Conservation (phyloP, 169 alveolate species). For the Plasmodium knowlesi region DNA sequence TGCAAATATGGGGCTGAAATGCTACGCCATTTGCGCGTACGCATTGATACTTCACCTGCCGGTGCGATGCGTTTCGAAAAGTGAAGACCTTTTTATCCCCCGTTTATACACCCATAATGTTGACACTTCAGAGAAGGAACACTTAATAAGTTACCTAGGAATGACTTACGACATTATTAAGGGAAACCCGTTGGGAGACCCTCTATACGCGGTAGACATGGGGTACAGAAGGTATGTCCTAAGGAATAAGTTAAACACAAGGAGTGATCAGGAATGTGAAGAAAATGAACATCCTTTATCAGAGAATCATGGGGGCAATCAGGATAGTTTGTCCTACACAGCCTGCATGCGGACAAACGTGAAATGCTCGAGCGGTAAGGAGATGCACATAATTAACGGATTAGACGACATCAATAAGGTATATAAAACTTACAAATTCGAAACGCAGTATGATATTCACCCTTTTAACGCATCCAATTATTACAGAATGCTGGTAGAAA, state of each 20-base stretch:
- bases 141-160: conserved; percentile 82
- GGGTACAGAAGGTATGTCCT: conserved; percentile 85
- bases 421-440: conserved; percentile 22
- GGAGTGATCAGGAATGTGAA: neutral
- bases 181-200: conserved; percentile 90
- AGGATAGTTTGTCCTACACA: neutral
- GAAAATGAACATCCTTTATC: conserved; percentile 69
- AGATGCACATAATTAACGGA: conserved; percentile 14
- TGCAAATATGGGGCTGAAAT: conserved; percentile 17
- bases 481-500: conserved; percentile 81
- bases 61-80: conserved; percentile 19
- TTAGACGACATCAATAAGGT: conserved; percentile 38
- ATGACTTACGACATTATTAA: conserved; percentile 84
- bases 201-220: conserved; percentile 83
- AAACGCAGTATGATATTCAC: conserved; percentile 31
- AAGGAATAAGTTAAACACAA: conserved; percentile 4
- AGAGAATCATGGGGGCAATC: conserved; percentile 11
- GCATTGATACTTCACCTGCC: neutral
- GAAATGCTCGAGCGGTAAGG: conserved; percentile 8
- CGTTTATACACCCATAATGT: conserved; percentile 6
- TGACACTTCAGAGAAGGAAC: conserved; percentile 7
- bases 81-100: conserved; percentile 9
- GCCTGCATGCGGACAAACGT: neutral
- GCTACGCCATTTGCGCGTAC: neutral
- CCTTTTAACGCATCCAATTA: conserved; percentile 78